Percentiles rank a stretch among this genome's conserved stretches.
These are phyloP conservation scores for Gleditsia sinensis DNA, from an alignment of 306 rosid genomes.

Conservation along the genomic window DNA sequence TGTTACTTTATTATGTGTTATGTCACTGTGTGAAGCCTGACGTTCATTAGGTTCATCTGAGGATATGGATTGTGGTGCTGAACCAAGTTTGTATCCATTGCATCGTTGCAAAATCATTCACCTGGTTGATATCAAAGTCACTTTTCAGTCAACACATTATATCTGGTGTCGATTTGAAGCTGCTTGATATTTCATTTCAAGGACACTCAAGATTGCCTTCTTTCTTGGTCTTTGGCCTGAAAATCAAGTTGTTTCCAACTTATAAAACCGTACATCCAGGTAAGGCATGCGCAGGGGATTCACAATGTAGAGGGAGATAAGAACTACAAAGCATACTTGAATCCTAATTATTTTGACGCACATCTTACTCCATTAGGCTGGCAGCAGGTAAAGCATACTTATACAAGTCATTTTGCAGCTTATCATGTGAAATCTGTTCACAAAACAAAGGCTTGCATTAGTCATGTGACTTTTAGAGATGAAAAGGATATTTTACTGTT, in stretches of 20 bases:
- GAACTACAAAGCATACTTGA: constrained; percentile 61
- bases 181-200: constrained; percentile 16
- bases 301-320: constrained; percentile 95
- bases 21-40: constrained; percentile 12
- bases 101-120: constrained; percentile 77
- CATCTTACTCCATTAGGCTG: constrained; percentile 86
- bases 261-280: constrained; percentile 50
- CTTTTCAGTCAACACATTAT: constrained; percentile 29
- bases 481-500: not conserved
- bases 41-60: constrained; percentile 35
- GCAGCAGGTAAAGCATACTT: constrained; percentile 65
- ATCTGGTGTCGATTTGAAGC: constrained; percentile 20
- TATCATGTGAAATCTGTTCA: constrained; percentile 4
- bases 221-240: constrained; percentile 25
- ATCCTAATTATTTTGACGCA: constrained; percentile 74
- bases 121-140: constrained; percentile 50
- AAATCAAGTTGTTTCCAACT: constrained; percentile 29
- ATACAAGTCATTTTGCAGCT: constrained; percentile 1
- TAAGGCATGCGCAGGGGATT: constrained; percentile 94
- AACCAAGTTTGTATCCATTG: constrained; percentile 53
- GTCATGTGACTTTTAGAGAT: constrained; percentile 1
- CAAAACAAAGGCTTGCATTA: constrained; percentile 10
- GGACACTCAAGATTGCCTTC: constrained; percentile 15
- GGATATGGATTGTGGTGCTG: constrained; percentile 63
- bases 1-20: not conserved